These are phyloP conservation scores for Colletotrichum lindemuthianum DNA, from an alignment of 2,329 filamentous ascomycete species.

Conservation along the genomic window DNA sequence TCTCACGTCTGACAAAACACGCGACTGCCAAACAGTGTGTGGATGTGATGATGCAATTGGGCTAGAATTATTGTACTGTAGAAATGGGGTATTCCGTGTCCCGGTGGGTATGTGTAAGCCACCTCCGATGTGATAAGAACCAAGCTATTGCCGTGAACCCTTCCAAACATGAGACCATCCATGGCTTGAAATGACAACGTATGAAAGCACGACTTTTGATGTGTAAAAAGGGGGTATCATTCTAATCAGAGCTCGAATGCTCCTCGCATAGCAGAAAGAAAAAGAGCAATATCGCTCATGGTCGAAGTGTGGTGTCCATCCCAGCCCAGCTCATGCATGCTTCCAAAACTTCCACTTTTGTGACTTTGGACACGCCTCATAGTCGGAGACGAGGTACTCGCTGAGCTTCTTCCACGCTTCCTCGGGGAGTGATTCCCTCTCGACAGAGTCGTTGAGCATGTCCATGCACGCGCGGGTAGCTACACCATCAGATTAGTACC, in stretches of 20 bases:
- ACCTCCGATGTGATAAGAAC: neutral
- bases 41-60: neutral
- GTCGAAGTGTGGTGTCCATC: neutral
- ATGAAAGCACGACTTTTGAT: slow-evolving; percentile 5
- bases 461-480: slow-evolving; percentile 39
- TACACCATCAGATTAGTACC: slow-evolving; percentile 10
- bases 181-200: neutral
- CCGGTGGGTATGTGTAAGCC: neutral
- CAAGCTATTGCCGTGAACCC: neutral
- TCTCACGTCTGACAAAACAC: too few relatives aligned
- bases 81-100: neutral
- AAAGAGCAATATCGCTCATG: slow-evolving; percentile 4
- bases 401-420: slow-evolving; percentile 38
- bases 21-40: too few relatives aligned
- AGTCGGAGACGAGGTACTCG: slow-evolving; percentile 33
- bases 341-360: slow-evolving; percentile 40
- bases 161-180: neutral
- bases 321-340: slow-evolving; percentile 9
- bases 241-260: slow-evolving; percentile 25
- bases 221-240: slow-evolving; percentile 30
- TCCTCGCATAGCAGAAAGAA: slow-evolving; percentile 13
- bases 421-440: slow-evolving; percentile 35
- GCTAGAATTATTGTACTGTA: neutral
- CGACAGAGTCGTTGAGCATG: slow-evolving; percentile 40
- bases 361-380: slow-evolving; percentile 20